phyloP scores from a whole-genome alignment of 495 filamentous ascomycete genomes.

The Penicillium lividum region DNA sequence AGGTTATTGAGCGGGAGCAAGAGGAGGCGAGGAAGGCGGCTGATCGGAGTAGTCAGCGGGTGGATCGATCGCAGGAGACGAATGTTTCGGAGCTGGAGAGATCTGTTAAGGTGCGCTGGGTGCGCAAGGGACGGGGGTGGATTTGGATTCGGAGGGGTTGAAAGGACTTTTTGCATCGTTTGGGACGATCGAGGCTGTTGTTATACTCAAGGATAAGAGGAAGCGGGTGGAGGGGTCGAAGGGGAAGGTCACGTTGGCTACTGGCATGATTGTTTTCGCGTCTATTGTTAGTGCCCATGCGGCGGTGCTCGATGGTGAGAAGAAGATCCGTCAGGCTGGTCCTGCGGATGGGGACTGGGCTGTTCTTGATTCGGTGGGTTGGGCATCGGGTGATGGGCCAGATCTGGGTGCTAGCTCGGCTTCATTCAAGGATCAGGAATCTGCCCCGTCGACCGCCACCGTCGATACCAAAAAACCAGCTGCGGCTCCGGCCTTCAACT shows the following conservation, averaged over 20 bases:
- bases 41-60: conserved; percentile 36
- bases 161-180: conserved; percentile 51
- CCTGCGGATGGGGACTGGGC: conserved; percentile 37
- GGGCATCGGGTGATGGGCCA: conserved; percentile 56
- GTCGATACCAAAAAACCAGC: conserved; percentile 21
- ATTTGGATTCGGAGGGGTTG: conserved; percentile 48
- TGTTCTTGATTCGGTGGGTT: conserved; percentile 54
- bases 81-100: conserved; percentile 59
- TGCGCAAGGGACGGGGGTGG: conserved; percentile 44
- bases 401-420: conserved; percentile 29
- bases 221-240: conserved; percentile 49
- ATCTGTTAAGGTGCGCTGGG: conserved; percentile 61
- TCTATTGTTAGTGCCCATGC: conserved; percentile 63
- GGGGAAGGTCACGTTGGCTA: conserved; percentile 55
- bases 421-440: neutral
- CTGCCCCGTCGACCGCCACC: neutral
- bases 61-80: conserved; percentile 42
- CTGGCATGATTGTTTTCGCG: conserved; percentile 56
- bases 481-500: conserved; percentile 37
- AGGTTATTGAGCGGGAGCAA: conserved; percentile 36
- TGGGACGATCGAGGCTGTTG: conserved; percentile 55
- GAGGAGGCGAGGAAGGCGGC: conserved; percentile 35
- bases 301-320: conserved; percentile 56
- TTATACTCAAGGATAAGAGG: conserved; percentile 58
- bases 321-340: conserved; percentile 35